Conservation (phyloP, 148 eudicot species). For the Limonium bicolor region DNA sequence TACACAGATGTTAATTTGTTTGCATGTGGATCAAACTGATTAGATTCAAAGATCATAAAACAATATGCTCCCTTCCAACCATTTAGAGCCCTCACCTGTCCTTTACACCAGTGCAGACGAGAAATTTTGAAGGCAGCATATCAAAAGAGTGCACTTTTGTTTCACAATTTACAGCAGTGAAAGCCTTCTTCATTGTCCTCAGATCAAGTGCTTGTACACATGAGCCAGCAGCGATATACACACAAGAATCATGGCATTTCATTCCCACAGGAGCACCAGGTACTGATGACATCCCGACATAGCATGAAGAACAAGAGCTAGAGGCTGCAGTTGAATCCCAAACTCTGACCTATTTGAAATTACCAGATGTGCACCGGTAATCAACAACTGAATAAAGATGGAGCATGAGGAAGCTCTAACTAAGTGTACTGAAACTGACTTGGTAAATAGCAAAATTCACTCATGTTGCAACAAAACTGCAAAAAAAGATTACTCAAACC, state of each 20-base stretch:
- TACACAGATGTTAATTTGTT: too few relatives aligned
- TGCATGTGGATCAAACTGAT: too few relatives aligned
- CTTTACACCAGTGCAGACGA: conserved; percentile 50
- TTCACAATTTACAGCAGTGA: conserved; percentile 17
- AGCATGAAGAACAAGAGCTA: conserved; percentile 44
- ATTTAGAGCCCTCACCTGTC: conserved; percentile 30
- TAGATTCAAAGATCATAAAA: too few relatives aligned
- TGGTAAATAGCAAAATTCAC: too few relatives aligned
- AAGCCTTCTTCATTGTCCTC: conserved; percentile 51
- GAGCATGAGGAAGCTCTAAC: too few relatives aligned
- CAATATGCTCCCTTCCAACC: too few relatives aligned
- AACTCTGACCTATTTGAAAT: conserved; percentile 55
- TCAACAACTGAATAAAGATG: too few relatives aligned
- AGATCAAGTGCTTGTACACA: conserved; percentile 50
- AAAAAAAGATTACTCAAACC: too few relatives aligned
- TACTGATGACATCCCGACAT: conserved; percentile 44
- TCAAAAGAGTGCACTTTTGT: conserved; percentile 36
- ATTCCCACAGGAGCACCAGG: conserved; percentile 41
- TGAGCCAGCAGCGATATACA: conserved; percentile 50
- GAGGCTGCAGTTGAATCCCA: conserved; percentile 60
- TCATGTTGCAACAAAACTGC: too few relatives aligned
- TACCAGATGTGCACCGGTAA: too few relatives aligned
- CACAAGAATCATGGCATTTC: conserved; percentile 59
- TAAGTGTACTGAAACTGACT: too few relatives aligned
- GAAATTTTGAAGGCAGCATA: conserved; percentile 45